Percentiles rank a stretch among this genome's conserved stretches.
Evolutionary conservation across 257 asterid species (phyloP).

Genomic region (Solanum rostratum): DNA sequence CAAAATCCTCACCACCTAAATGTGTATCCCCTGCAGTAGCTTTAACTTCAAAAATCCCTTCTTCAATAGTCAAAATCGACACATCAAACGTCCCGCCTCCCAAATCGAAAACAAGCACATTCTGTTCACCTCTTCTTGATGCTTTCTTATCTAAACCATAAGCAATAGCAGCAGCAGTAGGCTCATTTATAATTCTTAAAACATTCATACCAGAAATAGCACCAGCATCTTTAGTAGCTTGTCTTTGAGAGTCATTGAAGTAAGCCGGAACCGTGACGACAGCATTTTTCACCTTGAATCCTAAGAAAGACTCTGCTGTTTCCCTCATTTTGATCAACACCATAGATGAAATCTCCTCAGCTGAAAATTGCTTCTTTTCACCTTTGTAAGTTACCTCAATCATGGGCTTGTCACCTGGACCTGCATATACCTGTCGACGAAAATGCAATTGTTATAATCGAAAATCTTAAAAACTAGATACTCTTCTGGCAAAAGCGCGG

Average conservation of each 20-base stretch:
- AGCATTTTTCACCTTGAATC: constrained; percentile 30
- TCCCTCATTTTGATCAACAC: constrained; percentile 36
- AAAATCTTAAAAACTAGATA: background rate
- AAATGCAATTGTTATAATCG: background rate
- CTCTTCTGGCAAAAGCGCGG: background rate
- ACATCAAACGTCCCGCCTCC: constrained; percentile 65
- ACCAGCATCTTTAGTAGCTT: constrained; percentile 55
- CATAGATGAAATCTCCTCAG: constrained; percentile 52
- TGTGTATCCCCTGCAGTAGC: constrained; percentile 58
- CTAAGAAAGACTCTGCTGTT: constrained; percentile 36
- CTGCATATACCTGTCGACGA: constrained; percentile 5
- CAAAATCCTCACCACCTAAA: constrained; percentile 60
- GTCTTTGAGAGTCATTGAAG: constrained; percentile 52
- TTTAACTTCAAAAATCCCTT: constrained; percentile 50
- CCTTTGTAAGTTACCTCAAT: constrained; percentile 35
- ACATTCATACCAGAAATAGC: constrained; percentile 37
- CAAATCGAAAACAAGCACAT: constrained; percentile 35
- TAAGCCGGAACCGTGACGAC: constrained; percentile 49
- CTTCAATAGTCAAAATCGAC: constrained; percentile 42
- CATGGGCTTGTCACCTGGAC: constrained; percentile 40
- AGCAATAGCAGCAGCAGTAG: constrained; percentile 57
- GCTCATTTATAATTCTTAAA: constrained; percentile 45
- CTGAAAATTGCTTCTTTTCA: constrained; percentile 32
- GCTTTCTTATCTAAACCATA: constrained; percentile 46
- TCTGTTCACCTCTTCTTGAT: constrained; percentile 25